These are phyloP conservation scores for Boletellus deceptivus DNA, from an alignment of 1,284 basidiomycete genomes.

Conservation along the genomic window DNA sequence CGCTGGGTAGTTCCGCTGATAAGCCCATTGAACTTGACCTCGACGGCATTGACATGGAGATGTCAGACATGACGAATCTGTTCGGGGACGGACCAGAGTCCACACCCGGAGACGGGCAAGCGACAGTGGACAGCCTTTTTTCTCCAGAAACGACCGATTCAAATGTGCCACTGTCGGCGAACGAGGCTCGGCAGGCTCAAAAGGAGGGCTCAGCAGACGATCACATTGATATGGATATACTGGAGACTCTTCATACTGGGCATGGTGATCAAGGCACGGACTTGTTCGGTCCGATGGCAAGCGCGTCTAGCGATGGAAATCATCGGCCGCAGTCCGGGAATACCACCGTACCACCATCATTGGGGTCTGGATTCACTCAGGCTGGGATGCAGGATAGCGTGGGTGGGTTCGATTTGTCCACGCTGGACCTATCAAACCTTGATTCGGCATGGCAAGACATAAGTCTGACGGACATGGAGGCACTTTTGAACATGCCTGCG, in stretches of 20 bases:
- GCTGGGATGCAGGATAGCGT: conserved; percentile 18
- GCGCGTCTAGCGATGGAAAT: conserved; percentile 8
- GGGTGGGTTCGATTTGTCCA: conserved; percentile 36
- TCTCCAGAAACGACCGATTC: conserved; percentile 35
- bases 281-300: conserved; percentile 24
- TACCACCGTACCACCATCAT: conserved; percentile 33
- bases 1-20: conserved; percentile 63
- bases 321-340: conserved; percentile 24
- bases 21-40: conserved; percentile 79
- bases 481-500: conserved; percentile 27
- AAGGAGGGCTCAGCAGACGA: conserved; percentile 11
- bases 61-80: conserved; percentile 49
- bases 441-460: conserved; percentile 35
- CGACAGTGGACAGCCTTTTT: conserved; percentile 44
- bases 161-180: conserved; percentile 13
- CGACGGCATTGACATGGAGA: conserved; percentile 64
- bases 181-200: conserved; percentile 13
- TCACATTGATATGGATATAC: conserved; percentile 31
- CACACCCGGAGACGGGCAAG: conserved; percentile 31
- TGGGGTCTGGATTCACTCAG: conserved; percentile 39
- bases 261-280: conserved; percentile 17
- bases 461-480: conserved; percentile 35
- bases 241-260: conserved; percentile 26
- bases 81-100: conserved; percentile 47
- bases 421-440: conserved; percentile 47